Evolutionary conservation across 805 yeast genomes (phyloP).

Genomic region (Metschnikowia cubensis): DNA sequence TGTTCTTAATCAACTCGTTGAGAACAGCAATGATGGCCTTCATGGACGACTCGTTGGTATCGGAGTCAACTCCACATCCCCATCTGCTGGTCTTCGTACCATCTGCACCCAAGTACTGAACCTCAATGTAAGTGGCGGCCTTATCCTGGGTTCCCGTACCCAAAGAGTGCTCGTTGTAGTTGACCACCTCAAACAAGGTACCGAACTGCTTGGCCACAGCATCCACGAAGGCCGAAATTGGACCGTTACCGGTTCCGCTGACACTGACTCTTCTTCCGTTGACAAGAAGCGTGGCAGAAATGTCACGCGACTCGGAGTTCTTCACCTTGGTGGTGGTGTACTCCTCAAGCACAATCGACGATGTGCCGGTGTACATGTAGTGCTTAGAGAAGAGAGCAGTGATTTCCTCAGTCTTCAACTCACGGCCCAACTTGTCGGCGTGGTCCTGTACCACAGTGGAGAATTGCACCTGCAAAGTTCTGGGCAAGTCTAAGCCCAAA

Average conservation of each 20-base stretch:
- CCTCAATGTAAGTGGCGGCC: slow-evolving; percentile 74
- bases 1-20: slow-evolving; percentile 23
- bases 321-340: slow-evolving; percentile 22
- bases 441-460: slow-evolving; percentile 58
- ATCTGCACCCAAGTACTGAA: slow-evolving; percentile 31
- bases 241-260: slow-evolving; percentile 71
- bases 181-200: slow-evolving; percentile 55
- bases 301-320: slow-evolving; percentile 21
- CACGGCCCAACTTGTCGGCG: slow-evolving; percentile 68
- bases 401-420: slow-evolving; percentile 65
- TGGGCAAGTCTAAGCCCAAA: slow-evolving; percentile 69
- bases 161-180: slow-evolving; percentile 69
- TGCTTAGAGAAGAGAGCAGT: slow-evolving; percentile 49
- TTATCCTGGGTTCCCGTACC: slow-evolving; percentile 68
- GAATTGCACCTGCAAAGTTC: slow-evolving; percentile 65
- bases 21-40: slow-evolving; percentile 27
- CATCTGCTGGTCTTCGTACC: slow-evolving; percentile 33
- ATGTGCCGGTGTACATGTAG: slow-evolving; percentile 39
- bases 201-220: slow-evolving; percentile 54
- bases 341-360: slow-evolving; percentile 20
- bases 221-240: slow-evolving; percentile 68
- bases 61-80: slow-evolving; percentile 44
- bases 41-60: slow-evolving; percentile 40
- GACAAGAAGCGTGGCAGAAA: slow-evolving; percentile 19
- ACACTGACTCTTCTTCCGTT: slow-evolving; percentile 29